A percentile compares a stretch with the other conserved stretches of the same genome.
These are phyloP conservation scores for Saprolegnia parasitica DNA, from an alignment of 352 stramenopile species.

Conservation along the genomic window DNA sequence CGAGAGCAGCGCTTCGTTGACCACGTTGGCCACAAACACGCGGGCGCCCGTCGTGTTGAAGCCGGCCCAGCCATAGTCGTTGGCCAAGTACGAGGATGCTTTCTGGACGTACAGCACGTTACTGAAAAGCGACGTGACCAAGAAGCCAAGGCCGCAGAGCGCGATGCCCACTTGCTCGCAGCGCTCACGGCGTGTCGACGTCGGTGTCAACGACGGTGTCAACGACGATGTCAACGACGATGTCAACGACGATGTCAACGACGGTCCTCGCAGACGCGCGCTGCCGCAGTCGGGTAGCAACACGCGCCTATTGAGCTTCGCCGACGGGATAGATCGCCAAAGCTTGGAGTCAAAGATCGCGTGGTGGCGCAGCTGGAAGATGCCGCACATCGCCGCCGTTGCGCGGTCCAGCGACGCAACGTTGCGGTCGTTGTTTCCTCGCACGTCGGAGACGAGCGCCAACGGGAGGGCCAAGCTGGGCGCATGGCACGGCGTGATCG, in stretches of 20 bases:
- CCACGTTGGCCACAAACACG: neutral
- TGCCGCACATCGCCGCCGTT: neutral
- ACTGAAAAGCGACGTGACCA: neutral
- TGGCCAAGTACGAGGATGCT: neutral
- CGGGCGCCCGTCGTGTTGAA: conserved; percentile 19
- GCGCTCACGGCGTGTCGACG: too few relatives aligned
- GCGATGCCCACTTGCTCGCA: too few relatives aligned
- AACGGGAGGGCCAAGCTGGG: neutral
- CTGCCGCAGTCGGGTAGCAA: too few relatives aligned
- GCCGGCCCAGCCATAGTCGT: conserved; percentile 17
- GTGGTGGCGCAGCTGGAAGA: neutral
- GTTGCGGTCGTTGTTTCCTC: neutral
- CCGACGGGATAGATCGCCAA: neutral
- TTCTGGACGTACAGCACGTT: neutral
- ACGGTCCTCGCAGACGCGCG: too few relatives aligned
- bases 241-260: too few relatives aligned
- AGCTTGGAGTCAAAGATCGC: conserved; percentile 5
- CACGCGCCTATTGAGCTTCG: neutral
- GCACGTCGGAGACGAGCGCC: neutral
- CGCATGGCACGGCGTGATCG: neutral
- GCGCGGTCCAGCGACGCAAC: neutral
- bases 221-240: too few relatives aligned
- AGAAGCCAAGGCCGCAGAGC: neutral
- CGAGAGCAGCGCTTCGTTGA: conserved; percentile 7
- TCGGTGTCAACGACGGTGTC: too few relatives aligned